Evolutionary conservation across 1,139 yeast species (phyloP).

Genomic region (Suzukiozyma palmioleophila): DNA sequence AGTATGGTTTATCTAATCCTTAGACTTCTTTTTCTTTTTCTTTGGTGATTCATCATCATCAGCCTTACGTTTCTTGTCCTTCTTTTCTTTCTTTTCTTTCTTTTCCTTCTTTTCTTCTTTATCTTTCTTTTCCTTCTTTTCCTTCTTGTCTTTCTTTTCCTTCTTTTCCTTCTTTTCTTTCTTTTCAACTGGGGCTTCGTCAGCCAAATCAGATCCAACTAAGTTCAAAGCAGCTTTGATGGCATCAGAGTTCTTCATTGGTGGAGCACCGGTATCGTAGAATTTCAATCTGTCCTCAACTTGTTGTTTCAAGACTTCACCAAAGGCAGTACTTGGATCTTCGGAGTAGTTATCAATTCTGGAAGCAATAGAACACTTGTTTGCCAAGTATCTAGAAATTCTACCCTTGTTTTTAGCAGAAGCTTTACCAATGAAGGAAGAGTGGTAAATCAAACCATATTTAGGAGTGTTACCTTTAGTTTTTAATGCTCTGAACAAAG

Average conservation of each 20-base stretch:
- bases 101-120: conserved; percentile 53
- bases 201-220: conserved; percentile 40
- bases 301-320: conserved; percentile 87
- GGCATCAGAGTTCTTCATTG: conserved; percentile 94
- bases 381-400: conserved; percentile 96
- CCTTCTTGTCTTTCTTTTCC: conserved; percentile 52
- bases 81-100: conserved; percentile 52
- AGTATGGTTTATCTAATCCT: conserved; percentile 26
- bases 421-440: conserved; percentile 96
- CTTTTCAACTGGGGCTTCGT: conserved; percentile 26
- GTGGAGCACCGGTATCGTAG: conserved; percentile 94
- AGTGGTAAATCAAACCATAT: conserved; percentile 95
- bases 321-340: conserved; percentile 82
- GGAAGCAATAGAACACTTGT: conserved; percentile 97
- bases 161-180: conserved; percentile 40
- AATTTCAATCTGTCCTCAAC: conserved; percentile 96
- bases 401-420: conserved; percentile 97
- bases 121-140: conserved; percentile 53
- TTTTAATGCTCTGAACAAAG: conserved; percentile 95
- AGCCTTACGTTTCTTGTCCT: conserved; percentile 49
- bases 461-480: conserved; percentile 99
- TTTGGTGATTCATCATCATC: conserved; percentile 43
- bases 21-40: conserved; percentile 49
- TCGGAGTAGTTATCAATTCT: conserved; percentile 95
- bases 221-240: conserved; percentile 84